phyloP scores from a whole-genome alignment of 495 filamentous ascomycete species.

The Tetracladium setigerum region DNA sequence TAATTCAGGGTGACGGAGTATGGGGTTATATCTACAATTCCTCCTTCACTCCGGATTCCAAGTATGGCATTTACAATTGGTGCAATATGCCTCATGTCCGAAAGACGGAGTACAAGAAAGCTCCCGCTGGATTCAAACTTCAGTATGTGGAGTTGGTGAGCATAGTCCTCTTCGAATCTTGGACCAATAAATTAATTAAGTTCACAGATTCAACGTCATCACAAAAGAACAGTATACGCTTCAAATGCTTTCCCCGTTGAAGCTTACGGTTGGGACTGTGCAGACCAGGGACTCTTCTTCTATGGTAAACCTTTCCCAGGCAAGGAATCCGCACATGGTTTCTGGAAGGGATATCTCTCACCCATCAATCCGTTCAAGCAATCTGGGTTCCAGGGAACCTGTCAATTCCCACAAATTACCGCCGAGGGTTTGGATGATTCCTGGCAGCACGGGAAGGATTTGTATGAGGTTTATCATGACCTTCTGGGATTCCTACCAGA shows the following conservation, averaged over 20 bases:
- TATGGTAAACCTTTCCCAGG: conserved; percentile 41
- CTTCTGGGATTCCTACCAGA: conserved; percentile 50
- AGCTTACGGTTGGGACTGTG: conserved; percentile 56
- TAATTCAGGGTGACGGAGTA: conserved; percentile 41
- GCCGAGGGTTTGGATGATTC: conserved; percentile 54
- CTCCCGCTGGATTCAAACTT: conserved; percentile 41
- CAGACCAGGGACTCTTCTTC: conserved; percentile 52
- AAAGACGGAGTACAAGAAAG: conserved; percentile 42
- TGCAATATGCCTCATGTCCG: conserved; percentile 75
- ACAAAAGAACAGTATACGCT: conserved; percentile 65
- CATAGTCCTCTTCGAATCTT: too few species aligned
- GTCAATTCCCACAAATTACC: conserved; percentile 68
- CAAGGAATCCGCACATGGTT: conserved; percentile 27
- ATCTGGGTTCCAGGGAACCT: conserved; percentile 52
- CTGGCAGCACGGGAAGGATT: conserved; percentile 56
- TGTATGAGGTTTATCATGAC: conserved; percentile 56
- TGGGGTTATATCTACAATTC: conserved; percentile 60
- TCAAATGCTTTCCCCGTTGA: conserved; percentile 61
- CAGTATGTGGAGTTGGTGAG: conserved; percentile 59
- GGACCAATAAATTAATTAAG: not conserved
- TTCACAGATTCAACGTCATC: conserved; percentile 58
- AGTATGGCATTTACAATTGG: conserved; percentile 59
- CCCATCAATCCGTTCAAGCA: conserved; percentile 51
- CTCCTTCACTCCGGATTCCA: conserved; percentile 36
- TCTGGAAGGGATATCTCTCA: conserved; percentile 50